Percentiles rank a stretch among this genome's conserved stretches.
Evolutionary conservation across 2,329 filamentous ascomycete species (phyloP).

Genomic region (Cytospora piceicola): DNA sequence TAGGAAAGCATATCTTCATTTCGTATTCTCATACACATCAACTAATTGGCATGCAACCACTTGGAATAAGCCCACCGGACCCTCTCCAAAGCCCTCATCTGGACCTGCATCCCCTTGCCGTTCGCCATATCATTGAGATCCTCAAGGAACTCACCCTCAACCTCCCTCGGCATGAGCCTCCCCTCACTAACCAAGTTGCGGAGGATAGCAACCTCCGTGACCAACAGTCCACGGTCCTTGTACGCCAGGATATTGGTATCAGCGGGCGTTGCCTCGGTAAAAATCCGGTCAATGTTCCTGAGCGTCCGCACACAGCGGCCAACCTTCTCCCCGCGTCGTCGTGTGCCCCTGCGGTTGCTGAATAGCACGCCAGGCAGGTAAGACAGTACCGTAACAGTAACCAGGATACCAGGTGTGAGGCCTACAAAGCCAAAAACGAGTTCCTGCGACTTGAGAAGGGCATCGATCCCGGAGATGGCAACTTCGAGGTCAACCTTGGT

Average conservation of each 20-base stretch:
- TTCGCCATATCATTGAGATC: conserved; percentile 87
- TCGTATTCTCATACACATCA: not conserved
- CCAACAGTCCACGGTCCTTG: conserved; percentile 86
- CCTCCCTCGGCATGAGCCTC: conserved; percentile 68
- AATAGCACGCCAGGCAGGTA: conserved; percentile 75
- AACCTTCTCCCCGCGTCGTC: conserved; percentile 62
- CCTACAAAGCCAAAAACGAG: conserved; percentile 97
- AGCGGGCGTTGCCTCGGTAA: conserved; percentile 68
- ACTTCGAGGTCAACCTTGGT: conserved; percentile 98
- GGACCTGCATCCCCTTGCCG: conserved; percentile 76
- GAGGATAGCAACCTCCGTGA: conserved; percentile 88
- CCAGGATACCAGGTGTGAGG: conserved; percentile 88
- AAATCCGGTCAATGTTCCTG: conserved; percentile 83
- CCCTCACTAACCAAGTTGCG: conserved; percentile 64
- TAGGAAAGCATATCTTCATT: not conserved
- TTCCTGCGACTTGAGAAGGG: conserved; percentile 92
- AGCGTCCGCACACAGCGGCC: conserved; percentile 76
- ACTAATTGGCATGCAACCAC: conserved; percentile 57
- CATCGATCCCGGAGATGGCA: conserved; percentile 93
- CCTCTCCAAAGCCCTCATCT: conserved; percentile 77
- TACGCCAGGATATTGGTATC: conserved; percentile 77
- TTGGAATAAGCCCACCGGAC: conserved; percentile 89
- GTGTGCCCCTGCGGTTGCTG: conserved; percentile 70
- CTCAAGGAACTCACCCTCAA: conserved; percentile 84
- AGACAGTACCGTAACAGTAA: conserved; percentile 73